A percentile compares a stretch with the other conserved stretches of the same genome.
phyloP scores from a whole-genome alignment of 208 protist genomes.

The Trypanosoma theileri region DNA sequence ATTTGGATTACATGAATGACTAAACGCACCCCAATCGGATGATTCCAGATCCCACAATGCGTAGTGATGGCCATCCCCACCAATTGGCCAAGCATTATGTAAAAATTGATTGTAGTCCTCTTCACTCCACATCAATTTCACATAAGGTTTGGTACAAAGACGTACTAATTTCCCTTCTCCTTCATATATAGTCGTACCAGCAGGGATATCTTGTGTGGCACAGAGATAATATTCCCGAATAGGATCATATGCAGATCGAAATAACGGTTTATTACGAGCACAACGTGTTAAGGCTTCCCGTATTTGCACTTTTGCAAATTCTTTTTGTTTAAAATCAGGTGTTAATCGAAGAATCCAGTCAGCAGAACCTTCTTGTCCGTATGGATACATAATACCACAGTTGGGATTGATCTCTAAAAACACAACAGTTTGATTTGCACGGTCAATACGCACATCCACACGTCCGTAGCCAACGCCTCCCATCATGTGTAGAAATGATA shows the following conservation, averaged over 20 bases:
- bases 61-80: constrained; percentile 74
- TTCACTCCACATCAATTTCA: constrained; percentile 33
- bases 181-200: constrained; percentile 57
- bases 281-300: constrained; percentile 54
- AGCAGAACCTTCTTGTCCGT: constrained; percentile 79
- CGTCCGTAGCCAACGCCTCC: constrained; percentile 87
- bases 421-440: constrained; percentile 47
- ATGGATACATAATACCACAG: constrained; percentile 91
- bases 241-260: constrained; percentile 50
- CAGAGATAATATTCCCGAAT: constrained; percentile 71
- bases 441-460: constrained; percentile 85
- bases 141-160: constrained; percentile 82
- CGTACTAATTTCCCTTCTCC: constrained; percentile 66
- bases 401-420: constrained; percentile 93
- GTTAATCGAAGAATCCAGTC: constrained; percentile 86
- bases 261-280: constrained; percentile 41
- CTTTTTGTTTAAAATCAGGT: constrained; percentile 66
- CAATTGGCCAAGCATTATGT: constrained; percentile 77
- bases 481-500: constrained; percentile 88
- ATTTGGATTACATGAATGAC: constrained; percentile 86
- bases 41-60: constrained; percentile 78
- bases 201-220: constrained; percentile 51
- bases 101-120: constrained; percentile 65
- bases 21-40: constrained; percentile 66
- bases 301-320: constrained; percentile 84